Conservation (phyloP, 495 filamentous ascomycete species). For the Amphirosellinia nigrospora region DNA sequence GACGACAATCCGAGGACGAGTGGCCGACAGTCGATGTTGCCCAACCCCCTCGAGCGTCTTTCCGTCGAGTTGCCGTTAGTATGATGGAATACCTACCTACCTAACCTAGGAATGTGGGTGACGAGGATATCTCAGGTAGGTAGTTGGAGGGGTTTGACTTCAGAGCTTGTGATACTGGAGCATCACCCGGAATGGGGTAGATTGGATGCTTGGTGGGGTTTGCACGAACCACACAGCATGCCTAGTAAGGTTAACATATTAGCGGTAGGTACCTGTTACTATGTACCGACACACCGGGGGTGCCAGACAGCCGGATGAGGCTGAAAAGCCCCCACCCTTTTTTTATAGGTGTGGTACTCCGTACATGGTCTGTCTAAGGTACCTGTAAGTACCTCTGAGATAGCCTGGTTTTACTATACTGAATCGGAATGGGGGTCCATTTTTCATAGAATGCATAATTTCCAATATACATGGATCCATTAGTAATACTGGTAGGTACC, state of each 20-base stretch:
- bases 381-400: too few relatives aligned
- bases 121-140: background rate
- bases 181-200: background rate
- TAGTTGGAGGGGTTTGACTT: constrained; percentile 10
- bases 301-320: background rate
- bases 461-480: too few relatives aligned
- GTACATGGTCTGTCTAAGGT: too few relatives aligned
- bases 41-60: constrained; percentile 1
- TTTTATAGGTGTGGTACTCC: too few relatives aligned
- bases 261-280: too few relatives aligned
- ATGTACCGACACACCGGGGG: too few relatives aligned
- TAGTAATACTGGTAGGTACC: too few relatives aligned
- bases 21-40: background rate
- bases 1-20: background rate
- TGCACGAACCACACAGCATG: background rate
- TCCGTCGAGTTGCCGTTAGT: background rate
- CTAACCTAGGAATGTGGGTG: background rate
- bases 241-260: background rate
- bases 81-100: background rate
- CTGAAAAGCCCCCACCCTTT: background rate
- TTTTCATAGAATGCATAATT: too few relatives aligned
- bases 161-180: constrained; percentile 10
- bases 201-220: constrained; percentile 1
- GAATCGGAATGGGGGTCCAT: too few relatives aligned
- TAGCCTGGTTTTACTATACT: too few relatives aligned